Base-by-base conservation (phyloP, 31 red algal species). In the Odonthalia washingtoniensis region DNA sequence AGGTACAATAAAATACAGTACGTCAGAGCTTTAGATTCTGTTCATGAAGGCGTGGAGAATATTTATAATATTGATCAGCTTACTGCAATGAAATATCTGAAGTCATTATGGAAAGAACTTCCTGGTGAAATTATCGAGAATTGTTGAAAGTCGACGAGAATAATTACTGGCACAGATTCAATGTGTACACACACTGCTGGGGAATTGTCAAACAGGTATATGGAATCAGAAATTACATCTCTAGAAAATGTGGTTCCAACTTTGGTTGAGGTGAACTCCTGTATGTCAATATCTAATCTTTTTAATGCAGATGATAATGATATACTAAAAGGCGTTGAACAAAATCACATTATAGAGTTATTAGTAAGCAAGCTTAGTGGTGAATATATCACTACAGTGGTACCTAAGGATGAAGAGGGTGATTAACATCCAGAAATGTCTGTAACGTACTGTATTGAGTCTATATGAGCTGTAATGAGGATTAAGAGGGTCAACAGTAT, bases 21-120 rank as follows among this genome's bases (percentile, higher is more conserved):
- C 21, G 1, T 37, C 0, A 61, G 70, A 12, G 82, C 69, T 33
- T 2, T 86, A 14, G 39, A 75, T 21, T 53, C 35, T 40, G n/a
- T 73, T 1, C 62, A 86, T 26, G 16, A 4, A 21, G 69, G 17
- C 37, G 28, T 70, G 4, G 28, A 70, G 4, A 26, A 86, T 32
- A 86, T 86, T 35, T 86, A 75, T 30, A 86, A 86, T 3, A 35
- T 86, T 33, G 82, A 86, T 40, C 70, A 75, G 33, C 70, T 86
- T 3, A 39, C 46, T 32, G 82, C 82, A 4, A 86, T 74, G 82
- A 4, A 30, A 32, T 53, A 42, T 43, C 4, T 86, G 32, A 31
- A 28, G 0, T 2, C 1, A 27, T 24, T 83, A 2, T 83, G 80
- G 80, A 3, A 66, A 4, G 17, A 69, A 28, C 45, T 83, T 9